Evolutionary conservation across 371 early-diverging fungal species (phyloP).

Genomic region (Batkoa obscura): DNA sequence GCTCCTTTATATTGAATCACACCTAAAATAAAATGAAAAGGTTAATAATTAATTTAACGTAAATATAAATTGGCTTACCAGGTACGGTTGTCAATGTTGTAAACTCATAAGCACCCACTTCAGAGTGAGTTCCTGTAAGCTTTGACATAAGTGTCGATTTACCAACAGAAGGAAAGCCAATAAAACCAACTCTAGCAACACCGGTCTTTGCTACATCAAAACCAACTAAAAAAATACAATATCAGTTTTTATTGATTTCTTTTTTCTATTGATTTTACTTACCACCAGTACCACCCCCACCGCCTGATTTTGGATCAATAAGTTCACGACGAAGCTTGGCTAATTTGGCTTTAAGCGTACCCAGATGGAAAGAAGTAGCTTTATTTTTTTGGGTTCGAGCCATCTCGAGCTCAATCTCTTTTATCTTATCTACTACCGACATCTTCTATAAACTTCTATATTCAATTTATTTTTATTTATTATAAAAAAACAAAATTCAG

Average conservation of each 20-base stretch:
- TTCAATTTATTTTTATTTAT: background rate
- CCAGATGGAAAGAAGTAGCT: constrained; percentile 96
- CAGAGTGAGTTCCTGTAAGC: constrained; percentile 93
- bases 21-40: constrained; percentile 9
- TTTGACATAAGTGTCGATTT: constrained; percentile 95
- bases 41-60: background rate
- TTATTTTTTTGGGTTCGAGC: constrained; percentile 90
- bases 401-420: constrained; percentile 78
- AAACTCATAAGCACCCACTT: constrained; percentile 96
- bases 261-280: constrained; percentile 8
- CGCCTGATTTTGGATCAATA: constrained; percentile 59
- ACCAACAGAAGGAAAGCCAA: constrained; percentile 93
- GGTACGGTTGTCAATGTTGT: constrained; percentile 98
- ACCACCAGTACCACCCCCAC: constrained; percentile 60
- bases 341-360: constrained; percentile 96
- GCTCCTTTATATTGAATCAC: constrained; percentile 96
- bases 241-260: background rate
- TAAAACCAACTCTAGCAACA: constrained; percentile 87
- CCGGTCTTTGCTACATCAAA: constrained; percentile 97
- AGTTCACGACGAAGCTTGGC: constrained; percentile 92
- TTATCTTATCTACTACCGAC: constrained; percentile 50
- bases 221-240: constrained; percentile 31
- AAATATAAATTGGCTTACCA: constrained; percentile 18
- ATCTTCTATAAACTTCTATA: constrained; percentile 8
- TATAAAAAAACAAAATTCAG: background rate